Conservation (phyloP, 1,139 yeast genomes). For the Pichia sp. region DNA sequence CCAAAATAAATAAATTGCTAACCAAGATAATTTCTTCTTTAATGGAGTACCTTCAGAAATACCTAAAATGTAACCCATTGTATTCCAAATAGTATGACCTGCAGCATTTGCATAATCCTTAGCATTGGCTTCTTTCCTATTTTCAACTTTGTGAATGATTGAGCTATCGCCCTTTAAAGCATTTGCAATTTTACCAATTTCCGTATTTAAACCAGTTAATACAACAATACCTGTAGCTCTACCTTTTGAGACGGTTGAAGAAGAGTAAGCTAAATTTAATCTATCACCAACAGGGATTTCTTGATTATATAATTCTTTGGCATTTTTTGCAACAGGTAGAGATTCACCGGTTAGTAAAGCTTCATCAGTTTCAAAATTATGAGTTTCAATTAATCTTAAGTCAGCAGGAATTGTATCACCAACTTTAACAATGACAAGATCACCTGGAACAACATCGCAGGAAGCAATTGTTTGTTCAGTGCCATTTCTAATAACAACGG, state of each 20-base stretch:
- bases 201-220: slow-evolving; percentile 64
- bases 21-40: slow-evolving; percentile 58
- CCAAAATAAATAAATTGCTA: slow-evolving; percentile 62
- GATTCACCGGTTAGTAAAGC: slow-evolving; percentile 80
- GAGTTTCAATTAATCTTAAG: slow-evolving; percentile 50
- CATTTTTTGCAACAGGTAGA: slow-evolving; percentile 60
- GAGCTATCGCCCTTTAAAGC: slow-evolving; percentile 43
- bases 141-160: slow-evolving; percentile 31
- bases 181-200: slow-evolving; percentile 70
- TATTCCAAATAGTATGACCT: slow-evolving; percentile 41
- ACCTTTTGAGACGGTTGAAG: slow-evolving; percentile 70
- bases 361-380: slow-evolving; percentile 75
- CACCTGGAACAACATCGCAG: slow-evolving; percentile 73
- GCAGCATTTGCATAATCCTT: slow-evolving; percentile 47
- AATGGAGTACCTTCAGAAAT: slow-evolving; percentile 73
- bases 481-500: slow-evolving; percentile 62
- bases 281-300: slow-evolving; percentile 70
- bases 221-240: slow-evolving; percentile 66
- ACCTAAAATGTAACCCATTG: slow-evolving; percentile 66
- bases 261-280: slow-evolving; percentile 64
- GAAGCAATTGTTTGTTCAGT: slow-evolving; percentile 54
- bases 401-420: slow-evolving; percentile 84
- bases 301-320: slow-evolving; percentile 34
- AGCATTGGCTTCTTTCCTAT: slow-evolving; percentile 32
- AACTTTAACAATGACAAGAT: slow-evolving; percentile 54